Base-by-base conservation (phyloP, 371 early-diverging fungal genomes). In the Dinochytrium kinnereticum region DNA sequence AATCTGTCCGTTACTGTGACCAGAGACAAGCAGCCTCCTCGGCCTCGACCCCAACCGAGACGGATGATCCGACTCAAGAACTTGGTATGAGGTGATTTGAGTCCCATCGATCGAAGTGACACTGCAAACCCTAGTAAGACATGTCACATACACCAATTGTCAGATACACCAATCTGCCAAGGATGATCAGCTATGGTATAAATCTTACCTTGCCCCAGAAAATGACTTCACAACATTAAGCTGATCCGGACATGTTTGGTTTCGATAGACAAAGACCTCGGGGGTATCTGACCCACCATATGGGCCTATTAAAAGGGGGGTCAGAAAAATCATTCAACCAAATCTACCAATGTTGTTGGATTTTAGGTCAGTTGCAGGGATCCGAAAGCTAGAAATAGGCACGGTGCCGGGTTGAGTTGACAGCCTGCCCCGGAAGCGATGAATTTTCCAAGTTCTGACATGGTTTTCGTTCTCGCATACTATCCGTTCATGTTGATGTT, bases 391-490 rank as follows among this genome's bases (percentile, higher is more conserved):
- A 5, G 55, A 53, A 5, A 53, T 26, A 5, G 55, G 55, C 5
- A 53, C 55, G n/a, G 55, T 53, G 5, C 55, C 55, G n/a, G 55
- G 55, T 53, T 53, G 55, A 26, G 55, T 53, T n/a, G 55, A 7
- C 17, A 53, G 55, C 7, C 55, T 7, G 5, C 55, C 55, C 24
- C 55, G 55, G 26, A 53, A 53, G 5, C 55, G 55, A 26, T 53
- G 55, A 53, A 53, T 53, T 26, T 53, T 53, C 55, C 55, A 53
- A 21, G 55, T 26, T 24, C 55, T 7, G 55, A 53, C 55, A 53
- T 53, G 55, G 26, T 24, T 53, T n/a, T 53, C 55, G 55, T 53
- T 53, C 26, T 53, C 55, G 55, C 55, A 53, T 21, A 53, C 55
- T 53, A 44, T 44, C n/a, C n/a, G n/a, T n/a, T n/a, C n/a, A n/a